Conservation (phyloP, 2,329 filamentous ascomycete species). For the Epichloe brachyelytri region DNA sequence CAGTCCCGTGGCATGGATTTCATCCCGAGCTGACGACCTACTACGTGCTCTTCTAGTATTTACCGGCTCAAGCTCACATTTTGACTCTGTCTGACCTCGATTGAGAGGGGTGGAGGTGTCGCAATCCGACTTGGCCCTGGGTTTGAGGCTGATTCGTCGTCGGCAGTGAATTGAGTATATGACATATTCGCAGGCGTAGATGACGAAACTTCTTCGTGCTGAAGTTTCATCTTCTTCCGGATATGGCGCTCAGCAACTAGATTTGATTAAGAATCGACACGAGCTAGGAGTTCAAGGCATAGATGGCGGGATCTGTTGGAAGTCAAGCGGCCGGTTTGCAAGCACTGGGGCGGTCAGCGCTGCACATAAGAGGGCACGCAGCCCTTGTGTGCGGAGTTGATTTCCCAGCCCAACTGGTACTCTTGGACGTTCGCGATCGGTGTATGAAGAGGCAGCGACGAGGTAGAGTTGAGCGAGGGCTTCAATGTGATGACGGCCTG, state of each 20-base stretch:
- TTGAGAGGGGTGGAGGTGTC: slow-evolving; percentile 34
- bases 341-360: not conserved
- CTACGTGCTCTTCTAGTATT: slow-evolving; percentile 22
- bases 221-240: not conserved
- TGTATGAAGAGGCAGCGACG: not conserved
- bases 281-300: slow-evolving; percentile 6
- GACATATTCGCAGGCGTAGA: slow-evolving; percentile 17
- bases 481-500: not conserved
- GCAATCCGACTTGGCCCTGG: slow-evolving; percentile 22
- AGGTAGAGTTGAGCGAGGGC: not conserved
- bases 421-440: not conserved
- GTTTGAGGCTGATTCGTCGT: not conserved
- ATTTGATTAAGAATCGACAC: not conserved
- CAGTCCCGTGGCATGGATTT: slow-evolving; percentile 24
- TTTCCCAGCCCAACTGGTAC: not conserved
- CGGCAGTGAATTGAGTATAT: not conserved
- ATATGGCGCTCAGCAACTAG: not conserved
- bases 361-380: slow-evolving; percentile 6
- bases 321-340: not conserved
- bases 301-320: slow-evolving; percentile 11
- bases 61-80: slow-evolving; percentile 23
- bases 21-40: slow-evolving; percentile 22
- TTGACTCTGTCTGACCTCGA: slow-evolving; percentile 29
- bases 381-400: slow-evolving; percentile 1
- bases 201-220: slow-evolving; percentile 11